Evolutionary conservation across 2,329 filamentous ascomycete genomes (phyloP), one percentile per base, ranked within the genome.

Genomic region (Nemania sp.): DNA sequence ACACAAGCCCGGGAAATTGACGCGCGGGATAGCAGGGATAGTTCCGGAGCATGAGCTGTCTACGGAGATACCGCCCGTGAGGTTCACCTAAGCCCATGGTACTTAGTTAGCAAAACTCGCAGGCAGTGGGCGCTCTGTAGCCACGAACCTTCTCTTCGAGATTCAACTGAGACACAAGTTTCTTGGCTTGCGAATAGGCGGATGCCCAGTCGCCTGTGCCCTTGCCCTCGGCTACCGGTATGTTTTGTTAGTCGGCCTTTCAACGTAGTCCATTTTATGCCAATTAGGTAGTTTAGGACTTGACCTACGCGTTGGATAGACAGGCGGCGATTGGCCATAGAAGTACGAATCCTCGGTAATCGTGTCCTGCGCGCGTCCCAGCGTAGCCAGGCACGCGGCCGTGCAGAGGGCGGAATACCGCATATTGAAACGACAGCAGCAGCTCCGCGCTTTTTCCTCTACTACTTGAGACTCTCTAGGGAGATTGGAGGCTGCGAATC

Each of bases 1-100:
- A 53, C 74, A 76, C 5, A 76, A 66, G 6, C 74, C 74, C 2
- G 68, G 61, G 62, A 76, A 76, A 42, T 70, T 70, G 20, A 75
- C 62, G 9, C 72, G 68, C 3, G 68, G 68, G 37, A 75, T 72
- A 15, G 72, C 44, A 1, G 68, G 54, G 12, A 75, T 72, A 46
- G 68, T 72, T 6, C 78, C 79, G 1, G 72, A 70, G 61, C 78
- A 81, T 23, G 57, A 47, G 44, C 60, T 69, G 20, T 62, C 36
- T 1, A 30, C 48, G 15, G 6, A 5, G 15, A 65, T 46, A 34
- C 74, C 74, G 4, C 68, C 70, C 1, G 74, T 76, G 37, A 76
- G 53, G 49, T 68, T 72, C 30, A 70, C 68, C 66, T 68, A 15
- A 1, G 8, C 7, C 15, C 3, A 24, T 9, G 12, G 7, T 33